These are phyloP conservation scores for Plectranthus barbatus DNA, from an alignment of 257 asterid species.

Conservation along the genomic window DNA sequence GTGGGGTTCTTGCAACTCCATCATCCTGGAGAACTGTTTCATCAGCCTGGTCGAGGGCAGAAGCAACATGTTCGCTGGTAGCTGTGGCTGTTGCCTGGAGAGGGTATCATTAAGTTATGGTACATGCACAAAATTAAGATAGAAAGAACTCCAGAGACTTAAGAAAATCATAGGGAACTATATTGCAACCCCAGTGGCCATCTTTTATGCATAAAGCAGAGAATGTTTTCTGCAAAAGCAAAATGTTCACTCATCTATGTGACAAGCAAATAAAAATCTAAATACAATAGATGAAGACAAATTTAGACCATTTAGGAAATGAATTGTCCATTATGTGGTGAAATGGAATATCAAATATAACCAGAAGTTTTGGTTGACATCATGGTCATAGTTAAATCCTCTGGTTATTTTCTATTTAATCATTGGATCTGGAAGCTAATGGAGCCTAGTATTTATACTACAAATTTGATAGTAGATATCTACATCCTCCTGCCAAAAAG, in stretches of 20 bases:
- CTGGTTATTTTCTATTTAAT: neutral
- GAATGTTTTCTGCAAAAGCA: neutral
- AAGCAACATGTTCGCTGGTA: constrained; percentile 47
- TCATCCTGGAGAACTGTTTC: constrained; percentile 72
- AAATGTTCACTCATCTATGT: neutral
- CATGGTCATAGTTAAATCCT: neutral
- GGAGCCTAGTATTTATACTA: neutral
- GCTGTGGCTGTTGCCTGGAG: constrained; percentile 47
- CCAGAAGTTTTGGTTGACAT: neutral
- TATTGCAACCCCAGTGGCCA: neutral
- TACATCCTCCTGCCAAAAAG: neutral
- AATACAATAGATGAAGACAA: neutral
- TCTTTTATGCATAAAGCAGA: neutral
- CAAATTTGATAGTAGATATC: neutral
- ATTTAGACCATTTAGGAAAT: constrained; percentile 1
- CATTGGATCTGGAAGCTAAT: too few relatives aligned
- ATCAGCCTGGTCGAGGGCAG: constrained; percentile 52
- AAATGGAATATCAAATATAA: neutral
- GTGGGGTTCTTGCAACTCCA: constrained; percentile 61
- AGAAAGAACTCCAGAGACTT: constrained; percentile 1
- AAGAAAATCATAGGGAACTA: constrained; percentile 7
- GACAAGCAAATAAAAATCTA: neutral
- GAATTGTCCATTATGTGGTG: neutral
- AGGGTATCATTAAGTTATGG: constrained; percentile 14
- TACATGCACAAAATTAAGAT: constrained; percentile 4